phyloP scores from a whole-genome alignment of 805 yeast species.

The Gaillardinia entomophila region DNA sequence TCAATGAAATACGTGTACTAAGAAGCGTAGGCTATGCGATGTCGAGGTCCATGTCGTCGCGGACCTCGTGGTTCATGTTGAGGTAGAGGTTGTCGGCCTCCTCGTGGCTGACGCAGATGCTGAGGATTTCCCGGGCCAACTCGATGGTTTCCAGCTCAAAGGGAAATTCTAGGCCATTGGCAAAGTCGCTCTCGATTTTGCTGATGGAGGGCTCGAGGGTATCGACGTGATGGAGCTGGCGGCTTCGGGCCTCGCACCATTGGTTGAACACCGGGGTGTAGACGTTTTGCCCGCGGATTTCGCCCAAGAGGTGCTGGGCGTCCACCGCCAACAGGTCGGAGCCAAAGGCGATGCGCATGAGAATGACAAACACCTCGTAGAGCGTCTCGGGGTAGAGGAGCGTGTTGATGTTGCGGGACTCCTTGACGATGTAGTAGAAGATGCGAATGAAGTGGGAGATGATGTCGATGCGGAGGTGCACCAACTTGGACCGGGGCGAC shows the following conservation, averaged over 20 bases:
- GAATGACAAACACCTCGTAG: slow-evolving; percentile 42
- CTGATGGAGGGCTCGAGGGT: slow-evolving; percentile 3
- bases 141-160: slow-evolving; percentile 61
- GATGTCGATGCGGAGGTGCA: slow-evolving; percentile 31
- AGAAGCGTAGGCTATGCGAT: slow-evolving; percentile 5
- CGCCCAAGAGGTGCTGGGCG: slow-evolving; percentile 28
- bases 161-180: slow-evolving; percentile 59
- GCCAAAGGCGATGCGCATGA: slow-evolving; percentile 50
- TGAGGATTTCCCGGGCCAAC: slow-evolving; percentile 65
- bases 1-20: slow-evolving; percentile 3
- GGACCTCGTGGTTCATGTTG: slow-evolving; percentile 49
- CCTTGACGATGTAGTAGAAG: slow-evolving; percentile 33
- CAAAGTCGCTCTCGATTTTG: slow-evolving; percentile 33
- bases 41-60: slow-evolving; percentile 10
- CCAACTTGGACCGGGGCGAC: slow-evolving; percentile 38
- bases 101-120: slow-evolving; percentile 62
- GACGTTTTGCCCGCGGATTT: slow-evolving; percentile 26
- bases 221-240: slow-evolving; percentile 29
- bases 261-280: slow-evolving; percentile 36
- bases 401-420: slow-evolving; percentile 20
- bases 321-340: slow-evolving; percentile 34
- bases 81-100: slow-evolving; percentile 72
- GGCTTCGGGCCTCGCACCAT: slow-evolving; percentile 37
- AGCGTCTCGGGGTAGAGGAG: slow-evolving; percentile 36
- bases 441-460: slow-evolving; percentile 37